phyloP scores from a whole-genome alignment of 768 basidiomycete species.

The Porpolomopsis calyptriformis region DNA sequence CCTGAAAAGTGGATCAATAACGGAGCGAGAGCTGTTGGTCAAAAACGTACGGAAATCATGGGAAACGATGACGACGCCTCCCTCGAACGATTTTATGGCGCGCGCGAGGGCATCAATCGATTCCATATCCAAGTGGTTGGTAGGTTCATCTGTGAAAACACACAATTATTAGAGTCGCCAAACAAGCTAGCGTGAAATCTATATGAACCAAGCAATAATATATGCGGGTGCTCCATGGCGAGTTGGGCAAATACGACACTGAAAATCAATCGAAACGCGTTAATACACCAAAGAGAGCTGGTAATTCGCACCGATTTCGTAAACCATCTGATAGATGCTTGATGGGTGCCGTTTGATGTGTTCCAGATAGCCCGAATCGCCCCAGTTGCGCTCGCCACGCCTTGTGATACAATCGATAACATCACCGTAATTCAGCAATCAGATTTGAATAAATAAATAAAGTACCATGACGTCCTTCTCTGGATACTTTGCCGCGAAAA shows the following conservation, averaged over 20 bases:
- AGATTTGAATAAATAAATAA: not conserved
- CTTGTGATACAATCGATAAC: constrained; percentile 26
- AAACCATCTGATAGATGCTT: constrained; percentile 91
- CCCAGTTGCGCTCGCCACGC: constrained; percentile 94
- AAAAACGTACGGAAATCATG: constrained; percentile 86
- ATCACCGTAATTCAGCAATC: constrained; percentile 2
- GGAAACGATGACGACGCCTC: constrained; percentile 98
- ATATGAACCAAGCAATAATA: constrained; percentile 67
- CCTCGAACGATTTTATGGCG: constrained; percentile 95
- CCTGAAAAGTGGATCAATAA: constrained; percentile 32
- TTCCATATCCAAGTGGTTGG: constrained; percentile 96
- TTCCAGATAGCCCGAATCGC: constrained; percentile 87
- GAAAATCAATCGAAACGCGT: constrained; percentile 2
- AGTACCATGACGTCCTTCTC: constrained; percentile 76
- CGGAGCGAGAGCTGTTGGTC: not conserved
- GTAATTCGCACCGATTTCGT: constrained; percentile 72
- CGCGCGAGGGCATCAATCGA: constrained; percentile 92
- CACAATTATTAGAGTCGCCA: constrained; percentile 3
- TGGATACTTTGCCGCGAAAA: constrained; percentile 77
- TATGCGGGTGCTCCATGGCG: constrained; percentile 95
- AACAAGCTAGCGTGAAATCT: not conserved
- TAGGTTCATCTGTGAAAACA: constrained; percentile 65
- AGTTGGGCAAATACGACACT: constrained; percentile 95
- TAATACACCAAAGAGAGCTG: constrained; percentile 2
- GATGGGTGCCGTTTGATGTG: constrained; percentile 92